Percentiles rank a stretch among this genome's conserved stretches.
Conservation (phyloP, 768 basidiomycete genomes). For the Symmetrospora coprosmae region DNA sequence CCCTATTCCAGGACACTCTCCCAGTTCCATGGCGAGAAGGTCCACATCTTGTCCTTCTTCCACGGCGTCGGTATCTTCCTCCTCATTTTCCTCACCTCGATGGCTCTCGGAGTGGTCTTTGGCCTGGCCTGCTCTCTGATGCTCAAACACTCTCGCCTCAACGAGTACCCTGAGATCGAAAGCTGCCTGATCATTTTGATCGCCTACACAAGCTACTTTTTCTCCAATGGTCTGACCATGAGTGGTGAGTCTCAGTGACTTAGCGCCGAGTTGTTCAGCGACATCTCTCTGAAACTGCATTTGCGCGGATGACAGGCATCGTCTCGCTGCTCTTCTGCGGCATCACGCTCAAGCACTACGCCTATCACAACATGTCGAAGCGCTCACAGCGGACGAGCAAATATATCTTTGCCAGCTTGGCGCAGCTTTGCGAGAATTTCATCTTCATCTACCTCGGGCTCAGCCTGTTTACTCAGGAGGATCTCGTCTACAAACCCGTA, state of each 20-base stretch:
- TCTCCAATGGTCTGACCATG: conserved; percentile 90
- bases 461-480: conserved; percentile 82
- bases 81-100: conserved; percentile 82
- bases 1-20: conserved; percentile 56
- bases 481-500: conserved; percentile 73
- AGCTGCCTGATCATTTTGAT: conserved; percentile 88
- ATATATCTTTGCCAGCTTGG: conserved; percentile 87
- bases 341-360: conserved; percentile 97
- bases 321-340: conserved; percentile 96
- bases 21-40: conserved; percentile 74
- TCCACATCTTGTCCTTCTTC: conserved; percentile 75
- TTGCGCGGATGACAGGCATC: conserved; percentile 47
- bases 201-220: conserved; percentile 96
- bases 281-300: neutral
- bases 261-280: no score
- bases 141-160: conserved; percentile 63
- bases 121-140: conserved; percentile 81
- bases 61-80: conserved; percentile 96
- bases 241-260: conserved; percentile 40
- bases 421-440: conserved; percentile 92
- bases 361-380: conserved; percentile 98
- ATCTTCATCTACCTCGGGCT: conserved; percentile 98
- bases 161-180: conserved; percentile 72
- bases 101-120: conserved; percentile 82
- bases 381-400: conserved; percentile 85